A percentile compares a stretch with the other conserved stretches of the same genome.
phyloP scores from a whole-genome alignment of 2,329 filamentous ascomycete genomes.

The Aspergillus calidoustus region DNA sequence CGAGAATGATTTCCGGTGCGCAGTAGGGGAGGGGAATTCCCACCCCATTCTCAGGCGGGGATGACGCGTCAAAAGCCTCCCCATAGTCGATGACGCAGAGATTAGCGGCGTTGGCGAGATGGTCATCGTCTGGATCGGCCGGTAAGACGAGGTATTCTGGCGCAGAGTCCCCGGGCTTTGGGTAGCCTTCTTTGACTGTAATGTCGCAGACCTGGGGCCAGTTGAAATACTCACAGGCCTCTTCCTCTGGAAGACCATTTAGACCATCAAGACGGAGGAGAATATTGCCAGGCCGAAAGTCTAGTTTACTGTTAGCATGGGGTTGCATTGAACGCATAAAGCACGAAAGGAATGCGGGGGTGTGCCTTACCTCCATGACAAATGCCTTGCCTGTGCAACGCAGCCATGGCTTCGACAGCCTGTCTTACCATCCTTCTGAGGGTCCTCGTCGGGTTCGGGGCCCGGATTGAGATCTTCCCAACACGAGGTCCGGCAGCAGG shows the following conservation, averaged over 20 bases:
- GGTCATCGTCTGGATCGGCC: not conserved
- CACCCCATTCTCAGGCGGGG: not conserved
- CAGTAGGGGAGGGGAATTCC: not conserved
- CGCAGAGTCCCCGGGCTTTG: not conserved
- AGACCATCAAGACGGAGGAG: not conserved
- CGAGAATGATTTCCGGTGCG: not conserved
- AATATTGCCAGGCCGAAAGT: constrained; percentile 1
- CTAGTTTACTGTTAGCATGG: not conserved
- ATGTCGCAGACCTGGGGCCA: not conserved
- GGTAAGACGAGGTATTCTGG: not conserved
- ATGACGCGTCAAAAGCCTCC: not conserved
- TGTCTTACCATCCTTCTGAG: not conserved
- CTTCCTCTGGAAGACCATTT: not conserved
- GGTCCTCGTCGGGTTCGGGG: not conserved
- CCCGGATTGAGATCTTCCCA: not conserved
- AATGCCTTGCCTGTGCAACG: not conserved
- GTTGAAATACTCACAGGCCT: not conserved
- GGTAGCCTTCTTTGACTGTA: not conserved
- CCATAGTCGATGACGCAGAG: constrained; percentile 3
- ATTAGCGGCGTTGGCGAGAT: not conserved
- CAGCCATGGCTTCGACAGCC: constrained; percentile 1
- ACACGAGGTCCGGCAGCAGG: not conserved
- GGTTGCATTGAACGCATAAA: not conserved
- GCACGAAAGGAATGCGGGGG: too few species aligned
- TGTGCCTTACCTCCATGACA: constrained; percentile 2